phyloP scores from a whole-genome alignment of 1,139 yeast genomes.

The Debaryomyces subglobosus region DNA sequence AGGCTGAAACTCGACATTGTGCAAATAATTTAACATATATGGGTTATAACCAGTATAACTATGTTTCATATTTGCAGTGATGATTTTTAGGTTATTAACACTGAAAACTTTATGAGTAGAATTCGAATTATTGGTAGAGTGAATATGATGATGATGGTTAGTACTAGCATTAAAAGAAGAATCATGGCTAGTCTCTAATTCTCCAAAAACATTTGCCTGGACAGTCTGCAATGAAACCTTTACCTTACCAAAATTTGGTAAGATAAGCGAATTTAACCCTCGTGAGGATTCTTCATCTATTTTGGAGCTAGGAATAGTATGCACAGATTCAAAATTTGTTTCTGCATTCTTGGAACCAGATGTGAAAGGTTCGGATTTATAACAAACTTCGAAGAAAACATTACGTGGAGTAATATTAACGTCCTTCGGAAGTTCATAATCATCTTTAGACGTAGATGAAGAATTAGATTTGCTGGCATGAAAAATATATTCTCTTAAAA shows the following conservation, averaged over 20 bases:
- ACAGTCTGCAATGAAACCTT: constrained; percentile 59
- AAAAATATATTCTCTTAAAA: constrained; percentile 66
- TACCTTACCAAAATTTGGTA: constrained; percentile 37
- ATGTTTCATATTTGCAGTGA: constrained; percentile 46
- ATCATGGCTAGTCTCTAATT: constrained; percentile 43
- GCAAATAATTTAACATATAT: constrained; percentile 59
- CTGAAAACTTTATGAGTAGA: constrained; percentile 37
- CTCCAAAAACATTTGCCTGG: constrained; percentile 66
- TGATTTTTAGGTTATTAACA: constrained; percentile 36
- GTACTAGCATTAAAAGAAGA: not conserved
- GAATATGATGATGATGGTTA: constrained; percentile 19
- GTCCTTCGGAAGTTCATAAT: constrained; percentile 13
- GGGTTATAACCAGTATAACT: constrained; percentile 72
- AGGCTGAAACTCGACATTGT: constrained; percentile 57
- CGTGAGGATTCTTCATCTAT: constrained; percentile 11
- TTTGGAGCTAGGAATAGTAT: constrained; percentile 2
- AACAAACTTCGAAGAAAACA: constrained; percentile 64
- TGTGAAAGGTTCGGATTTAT: constrained; percentile 46
- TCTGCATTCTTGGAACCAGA: constrained; percentile 22
- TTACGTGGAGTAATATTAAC: constrained; percentile 52
- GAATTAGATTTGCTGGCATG: constrained; percentile 49
- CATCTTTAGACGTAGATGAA: constrained; percentile 10
- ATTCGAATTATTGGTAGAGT: constrained; percentile 15
- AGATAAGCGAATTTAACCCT: constrained; percentile 28
- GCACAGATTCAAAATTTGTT: constrained; percentile 21